Percentiles rank a stretch among this genome's conserved stretches.
Evolutionary conservation across 495 filamentous ascomycete genomes (phyloP).

Genomic region (Corynascus novoguineensis): DNA sequence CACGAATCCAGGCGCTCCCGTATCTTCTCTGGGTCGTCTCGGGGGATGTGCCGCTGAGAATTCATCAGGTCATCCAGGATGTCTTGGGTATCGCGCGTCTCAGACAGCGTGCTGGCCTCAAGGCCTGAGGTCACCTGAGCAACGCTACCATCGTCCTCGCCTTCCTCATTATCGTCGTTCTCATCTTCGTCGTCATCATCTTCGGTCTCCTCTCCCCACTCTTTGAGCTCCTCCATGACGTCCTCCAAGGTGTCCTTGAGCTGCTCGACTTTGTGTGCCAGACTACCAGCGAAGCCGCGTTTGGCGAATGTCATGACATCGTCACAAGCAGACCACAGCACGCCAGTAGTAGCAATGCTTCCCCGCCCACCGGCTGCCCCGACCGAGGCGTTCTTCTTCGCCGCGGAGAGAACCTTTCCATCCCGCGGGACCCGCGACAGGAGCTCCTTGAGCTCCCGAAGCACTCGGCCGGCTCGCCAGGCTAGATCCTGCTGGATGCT

Average conservation of each 20-base stretch:
- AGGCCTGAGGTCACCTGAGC: constrained; percentile 21
- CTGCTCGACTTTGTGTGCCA: constrained; percentile 57
- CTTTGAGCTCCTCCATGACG: constrained; percentile 74
- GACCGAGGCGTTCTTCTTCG: constrained; percentile 39
- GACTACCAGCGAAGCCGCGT: constrained; percentile 59
- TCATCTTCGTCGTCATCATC: constrained; percentile 37
- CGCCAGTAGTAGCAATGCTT: constrained; percentile 54
- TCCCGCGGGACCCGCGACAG: constrained; percentile 42
- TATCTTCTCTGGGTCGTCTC: constrained; percentile 50
- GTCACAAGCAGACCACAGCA: constrained; percentile 71
- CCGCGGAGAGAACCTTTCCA: constrained; percentile 39
- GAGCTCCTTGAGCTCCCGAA: constrained; percentile 43
- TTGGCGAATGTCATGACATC: constrained; percentile 53
- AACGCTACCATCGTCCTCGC: constrained; percentile 31
- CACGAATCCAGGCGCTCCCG: constrained; percentile 52
- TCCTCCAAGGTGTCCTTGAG: constrained; percentile 70
- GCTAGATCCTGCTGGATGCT: constrained; percentile 53
- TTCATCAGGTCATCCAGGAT: constrained; percentile 54
- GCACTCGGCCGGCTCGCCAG: constrained; percentile 39
- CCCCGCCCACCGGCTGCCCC: constrained; percentile 39
- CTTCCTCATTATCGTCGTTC: constrained; percentile 36
- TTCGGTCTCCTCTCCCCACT: constrained; percentile 67
- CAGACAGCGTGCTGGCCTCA: constrained; percentile 14
- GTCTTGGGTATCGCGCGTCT: constrained; percentile 31
- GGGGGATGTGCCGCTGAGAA: constrained; percentile 48